Evolutionary conservation across 768 basidiomycete species (phyloP).

Genomic region (Rubroboletus satanas): DNA sequence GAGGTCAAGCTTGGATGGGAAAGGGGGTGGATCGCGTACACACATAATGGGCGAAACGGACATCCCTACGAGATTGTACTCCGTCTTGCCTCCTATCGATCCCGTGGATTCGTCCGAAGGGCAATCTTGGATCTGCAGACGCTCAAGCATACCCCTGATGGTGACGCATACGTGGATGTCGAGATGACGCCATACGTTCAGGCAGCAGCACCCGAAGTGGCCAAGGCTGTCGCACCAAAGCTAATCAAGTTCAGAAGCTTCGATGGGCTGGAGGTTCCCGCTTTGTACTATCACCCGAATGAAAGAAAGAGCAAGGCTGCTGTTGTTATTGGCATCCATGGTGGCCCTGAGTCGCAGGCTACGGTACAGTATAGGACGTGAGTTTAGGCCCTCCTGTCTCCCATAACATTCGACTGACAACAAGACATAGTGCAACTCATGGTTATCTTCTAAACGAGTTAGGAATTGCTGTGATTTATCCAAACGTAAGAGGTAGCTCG

Average conservation of each 20-base stretch:
- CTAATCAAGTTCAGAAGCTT: slow-evolving; percentile 40
- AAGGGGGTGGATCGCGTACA: slow-evolving; percentile 30
- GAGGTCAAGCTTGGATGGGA: slow-evolving; percentile 32
- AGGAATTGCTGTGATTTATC: slow-evolving; percentile 38
- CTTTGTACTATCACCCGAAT: slow-evolving; percentile 40
- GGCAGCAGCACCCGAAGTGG: slow-evolving; percentile 29
- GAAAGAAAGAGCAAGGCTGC: slow-evolving; percentile 28
- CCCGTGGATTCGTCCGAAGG: slow-evolving; percentile 24
- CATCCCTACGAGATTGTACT: slow-evolving; percentile 33
- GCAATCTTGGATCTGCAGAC: slow-evolving; percentile 31
- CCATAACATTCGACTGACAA: not conserved
- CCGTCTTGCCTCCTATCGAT: slow-evolving; percentile 30
- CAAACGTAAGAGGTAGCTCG: slow-evolving; percentile 41
- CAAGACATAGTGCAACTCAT: slow-evolving; percentile 29
- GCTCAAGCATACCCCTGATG: slow-evolving; percentile 19
- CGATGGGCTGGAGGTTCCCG: slow-evolving; percentile 39
- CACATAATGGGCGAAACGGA: slow-evolving; percentile 33
- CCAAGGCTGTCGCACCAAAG: slow-evolving; percentile 29
- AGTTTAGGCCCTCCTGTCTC: slow-evolving; percentile 3
- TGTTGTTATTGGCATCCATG: slow-evolving; percentile 37
- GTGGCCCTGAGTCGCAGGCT: slow-evolving; percentile 38
- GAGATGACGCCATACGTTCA: slow-evolving; percentile 31
- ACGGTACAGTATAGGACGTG: slow-evolving; percentile 34
- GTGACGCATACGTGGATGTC: slow-evolving; percentile 27
- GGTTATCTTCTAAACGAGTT: slow-evolving; percentile 42